Base-by-base conservation (phyloP, 306 rosid species). In the Cicer judaicum region DNA sequence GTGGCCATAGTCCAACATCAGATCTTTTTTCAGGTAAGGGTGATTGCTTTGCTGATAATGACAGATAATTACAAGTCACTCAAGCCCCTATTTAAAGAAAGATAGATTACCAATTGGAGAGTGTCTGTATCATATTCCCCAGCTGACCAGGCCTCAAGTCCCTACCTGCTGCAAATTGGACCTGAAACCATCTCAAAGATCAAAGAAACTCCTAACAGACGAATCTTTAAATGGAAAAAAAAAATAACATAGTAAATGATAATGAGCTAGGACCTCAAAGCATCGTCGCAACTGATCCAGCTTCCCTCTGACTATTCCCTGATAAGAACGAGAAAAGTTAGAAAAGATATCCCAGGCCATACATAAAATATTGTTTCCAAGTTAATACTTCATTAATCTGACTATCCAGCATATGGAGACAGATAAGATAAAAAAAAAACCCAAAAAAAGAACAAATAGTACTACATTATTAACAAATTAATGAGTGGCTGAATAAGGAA, bases 81-180 rank as follows among this genome's bases (percentile, higher is more conserved):
- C 34, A 42, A 39, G 52, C 50, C 15, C 43, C 61, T 11, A 68
- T 9, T 39, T 75, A 41, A 82, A 71, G 62, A 68, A 13, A 48
- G 80, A 74, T 13, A 70, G 1, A 42, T 74, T 91, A 94, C 99
- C 99, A 94, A 82, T 77, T 87, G 75, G 97, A 92, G 65, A 94
- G 89, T 16, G 97, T 94, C 24, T 88, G 92, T 68, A 94, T 91
- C 97, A 88, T 94, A 79, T 70, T 82, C 78, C 99, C 97, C 82
- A 94, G 90, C 77, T 94, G 95, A 55, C 84, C 97, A 59, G 97
- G 99, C 84, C 93, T 90, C 77, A 86, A 88, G 83, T 94, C 99
- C 81, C 99, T 94, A 70, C 99, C 97, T 1, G 97, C 97, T 68
- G 97, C 96, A 89, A 94, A 92, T 78, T 94, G 99, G 78, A 94